phyloP scores from a whole-genome alignment of 2,329 filamentous ascomycete species.

The Paramyrothecium roridum region DNA sequence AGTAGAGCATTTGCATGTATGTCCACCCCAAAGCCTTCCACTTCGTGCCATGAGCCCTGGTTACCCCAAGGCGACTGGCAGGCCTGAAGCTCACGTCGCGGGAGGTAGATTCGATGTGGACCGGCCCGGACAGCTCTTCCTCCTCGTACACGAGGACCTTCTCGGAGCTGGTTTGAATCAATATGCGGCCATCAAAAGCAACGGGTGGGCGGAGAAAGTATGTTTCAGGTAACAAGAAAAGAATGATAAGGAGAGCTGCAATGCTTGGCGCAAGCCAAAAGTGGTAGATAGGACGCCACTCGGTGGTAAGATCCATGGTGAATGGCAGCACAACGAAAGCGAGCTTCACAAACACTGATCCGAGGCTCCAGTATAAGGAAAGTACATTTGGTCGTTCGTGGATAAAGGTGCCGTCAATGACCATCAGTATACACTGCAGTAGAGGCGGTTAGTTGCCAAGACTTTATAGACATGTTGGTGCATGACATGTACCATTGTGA shows the following conservation, averaged over 20 bases:
- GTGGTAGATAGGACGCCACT: background rate
- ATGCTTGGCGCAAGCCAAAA: background rate
- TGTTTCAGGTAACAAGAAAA: background rate
- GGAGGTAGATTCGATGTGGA: too few relatives aligned
- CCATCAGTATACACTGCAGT: background rate
- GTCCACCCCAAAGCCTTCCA: constrained; percentile 3
- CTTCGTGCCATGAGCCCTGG: background rate
- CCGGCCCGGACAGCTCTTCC: background rate
- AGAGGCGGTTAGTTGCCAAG: background rate
- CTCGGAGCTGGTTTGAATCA: background rate
- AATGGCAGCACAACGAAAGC: background rate
- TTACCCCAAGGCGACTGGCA: background rate
- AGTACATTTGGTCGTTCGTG: background rate
- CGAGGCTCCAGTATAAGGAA: background rate
- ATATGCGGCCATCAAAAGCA: background rate
- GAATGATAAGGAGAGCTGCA: background rate
- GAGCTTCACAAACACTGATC: background rate
- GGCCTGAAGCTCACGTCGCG: too few relatives aligned
- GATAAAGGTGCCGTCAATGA: background rate
- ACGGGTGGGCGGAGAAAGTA: background rate
- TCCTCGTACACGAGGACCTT: constrained; percentile 3
- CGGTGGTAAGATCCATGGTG: background rate
- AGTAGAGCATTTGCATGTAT: constrained; percentile 14
- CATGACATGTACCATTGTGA: background rate
- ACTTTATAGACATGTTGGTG: background rate